phyloP scores from a whole-genome alignment of 2,329 filamentous ascomycete species.

The Alternaria brassicicola region DNA sequence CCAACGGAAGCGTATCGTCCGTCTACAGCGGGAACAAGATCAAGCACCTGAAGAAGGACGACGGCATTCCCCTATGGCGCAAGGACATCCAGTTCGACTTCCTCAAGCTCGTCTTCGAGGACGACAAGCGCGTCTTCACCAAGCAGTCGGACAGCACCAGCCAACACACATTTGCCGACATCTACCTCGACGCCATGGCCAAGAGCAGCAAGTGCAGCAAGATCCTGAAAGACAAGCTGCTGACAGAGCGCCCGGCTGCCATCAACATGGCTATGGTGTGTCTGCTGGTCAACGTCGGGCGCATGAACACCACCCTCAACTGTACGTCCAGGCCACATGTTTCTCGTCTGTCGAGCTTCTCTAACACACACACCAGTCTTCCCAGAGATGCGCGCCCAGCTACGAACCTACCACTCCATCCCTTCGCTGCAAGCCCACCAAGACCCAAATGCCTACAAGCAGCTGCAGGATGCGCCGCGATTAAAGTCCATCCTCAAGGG shows the following conservation, averaged over 20 bases:
- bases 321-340: slow-evolving; percentile 69
- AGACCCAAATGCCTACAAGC: slow-evolving; percentile 95
- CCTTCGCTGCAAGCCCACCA: slow-evolving; percentile 94
- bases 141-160: slow-evolving; percentile 85
- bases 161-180: slow-evolving; percentile 80
- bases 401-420: slow-evolving; percentile 97
- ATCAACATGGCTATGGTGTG: slow-evolving; percentile 99
- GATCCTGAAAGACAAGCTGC: slow-evolving; percentile 93
- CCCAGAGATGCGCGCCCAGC: slow-evolving; percentile 96
- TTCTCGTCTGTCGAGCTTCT: not conserved
- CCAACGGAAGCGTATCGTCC: slow-evolving; percentile 68
- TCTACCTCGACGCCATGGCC: slow-evolving; percentile 99
- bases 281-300: slow-evolving; percentile 91
- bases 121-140: slow-evolving; percentile 79
- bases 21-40: slow-evolving; percentile 78
- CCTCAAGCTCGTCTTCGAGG: slow-evolving; percentile 77
- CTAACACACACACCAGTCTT: slow-evolving; percentile 69
- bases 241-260: slow-evolving; percentile 88
- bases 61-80: slow-evolving; percentile 85
- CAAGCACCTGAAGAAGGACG: slow-evolving; percentile 83
- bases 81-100: slow-evolving; percentile 91
- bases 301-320: slow-evolving; percentile 99
- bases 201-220: slow-evolving; percentile 99
- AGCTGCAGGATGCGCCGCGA: slow-evolving; percentile 92
- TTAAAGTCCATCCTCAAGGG: slow-evolving; percentile 98